Evolutionary conservation across 768 basidiomycete species (phyloP).

Genomic region (Psilocybe sp.): DNA sequence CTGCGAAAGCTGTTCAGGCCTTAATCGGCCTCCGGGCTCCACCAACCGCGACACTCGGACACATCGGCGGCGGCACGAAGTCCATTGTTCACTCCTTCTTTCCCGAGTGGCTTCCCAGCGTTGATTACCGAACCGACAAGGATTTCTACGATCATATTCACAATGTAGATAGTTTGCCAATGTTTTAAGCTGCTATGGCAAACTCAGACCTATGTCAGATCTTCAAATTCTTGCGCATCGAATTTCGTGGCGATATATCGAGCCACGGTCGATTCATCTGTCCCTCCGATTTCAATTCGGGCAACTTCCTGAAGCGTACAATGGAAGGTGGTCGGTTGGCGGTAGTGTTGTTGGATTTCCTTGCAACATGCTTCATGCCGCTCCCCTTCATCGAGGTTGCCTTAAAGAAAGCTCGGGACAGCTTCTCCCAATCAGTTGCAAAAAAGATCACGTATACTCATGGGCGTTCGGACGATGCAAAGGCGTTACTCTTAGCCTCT

Average conservation of each 20-base stretch:
- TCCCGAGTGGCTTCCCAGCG: neutral
- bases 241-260: neutral
- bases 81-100: conserved; percentile 5
- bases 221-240: neutral
- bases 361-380: conserved; percentile 7
- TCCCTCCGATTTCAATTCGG: conserved; percentile 1
- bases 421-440: neutral
- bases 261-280: conserved; percentile 2
- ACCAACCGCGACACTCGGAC: neutral
- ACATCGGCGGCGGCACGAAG: conserved; percentile 1
- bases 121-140: neutral
- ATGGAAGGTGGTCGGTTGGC: neutral
- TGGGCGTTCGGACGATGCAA: too few relatives aligned
- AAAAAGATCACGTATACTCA: too few relatives aligned
- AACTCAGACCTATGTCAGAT: conserved; percentile 3
- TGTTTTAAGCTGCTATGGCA: neutral
- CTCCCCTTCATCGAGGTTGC: conserved; percentile 3
- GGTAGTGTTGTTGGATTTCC: neutral
- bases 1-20: conserved; percentile 2
- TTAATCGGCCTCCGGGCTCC: conserved; percentile 1
- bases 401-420: neutral
- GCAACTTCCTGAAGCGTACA: conserved; percentile 4
- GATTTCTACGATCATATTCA: conserved; percentile 4
- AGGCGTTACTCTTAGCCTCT: too few relatives aligned
- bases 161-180: neutral